phyloP scores from a whole-genome alignment of 768 basidiomycete species.

The Boletus eberwhitei region DNA sequence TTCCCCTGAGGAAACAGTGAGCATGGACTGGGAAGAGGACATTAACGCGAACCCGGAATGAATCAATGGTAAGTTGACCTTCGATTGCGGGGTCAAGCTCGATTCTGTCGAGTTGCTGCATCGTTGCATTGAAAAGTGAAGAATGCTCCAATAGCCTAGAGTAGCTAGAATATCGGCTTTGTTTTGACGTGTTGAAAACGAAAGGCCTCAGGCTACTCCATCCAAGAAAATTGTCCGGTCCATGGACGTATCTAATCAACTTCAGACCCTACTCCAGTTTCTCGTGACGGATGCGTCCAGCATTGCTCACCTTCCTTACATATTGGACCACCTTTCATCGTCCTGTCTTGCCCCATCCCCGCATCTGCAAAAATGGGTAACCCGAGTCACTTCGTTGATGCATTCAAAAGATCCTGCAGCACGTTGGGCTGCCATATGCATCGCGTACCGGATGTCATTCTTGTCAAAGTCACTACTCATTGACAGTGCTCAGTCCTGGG shows the following conservation, averaged over 20 bases:
- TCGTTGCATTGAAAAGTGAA: conserved; percentile 10
- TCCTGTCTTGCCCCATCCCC: conserved; percentile 57
- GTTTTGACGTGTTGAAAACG: conserved; percentile 33
- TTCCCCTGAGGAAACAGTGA: conserved; percentile 54
- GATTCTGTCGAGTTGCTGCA: conserved; percentile 23
- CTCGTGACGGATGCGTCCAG: conserved; percentile 67
- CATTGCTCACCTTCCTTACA: conserved; percentile 54
- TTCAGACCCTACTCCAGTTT: conserved; percentile 64
- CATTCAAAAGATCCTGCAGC: conserved; percentile 75
- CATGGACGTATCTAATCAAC: conserved; percentile 50
- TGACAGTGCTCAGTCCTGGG: conserved; percentile 72
- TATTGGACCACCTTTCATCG: conserved; percentile 52
- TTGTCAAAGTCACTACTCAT: conserved; percentile 59
- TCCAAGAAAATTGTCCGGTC: not conserved
- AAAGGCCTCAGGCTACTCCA: conserved; percentile 10
- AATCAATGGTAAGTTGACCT: conserved; percentile 48
- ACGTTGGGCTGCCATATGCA: conserved; percentile 76
- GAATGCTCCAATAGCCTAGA: not conserved
- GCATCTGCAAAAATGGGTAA: conserved; percentile 71
- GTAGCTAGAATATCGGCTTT: conserved; percentile 1
- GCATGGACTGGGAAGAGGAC: not conserved
- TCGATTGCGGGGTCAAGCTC: conserved; percentile 52
- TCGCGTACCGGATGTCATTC: conserved; percentile 64
- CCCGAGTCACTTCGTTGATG: conserved; percentile 69
- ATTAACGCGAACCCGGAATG: conserved; percentile 48